Evolutionary conservation across 306 rosid species (phyloP).

Genomic region (Lathyrus oleraceus): DNA sequence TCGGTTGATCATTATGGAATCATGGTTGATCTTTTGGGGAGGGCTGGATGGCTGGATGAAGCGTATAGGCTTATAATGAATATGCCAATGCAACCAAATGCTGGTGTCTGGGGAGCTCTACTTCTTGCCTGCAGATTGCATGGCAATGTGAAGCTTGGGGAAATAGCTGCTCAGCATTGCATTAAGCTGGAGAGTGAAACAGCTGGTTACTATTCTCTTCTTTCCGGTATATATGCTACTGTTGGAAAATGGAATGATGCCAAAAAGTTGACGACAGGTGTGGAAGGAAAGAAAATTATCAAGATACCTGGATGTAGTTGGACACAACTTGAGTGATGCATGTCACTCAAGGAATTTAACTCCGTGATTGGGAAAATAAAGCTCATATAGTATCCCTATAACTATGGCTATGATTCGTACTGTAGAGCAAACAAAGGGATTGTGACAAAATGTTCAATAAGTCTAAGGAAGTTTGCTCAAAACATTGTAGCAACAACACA

Average conservation of each 20-base stretch:
- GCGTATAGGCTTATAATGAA: constrained; percentile 56
- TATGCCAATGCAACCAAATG: constrained; percentile 65
- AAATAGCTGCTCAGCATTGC: constrained; percentile 65
- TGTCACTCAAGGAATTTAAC: constrained; percentile 12
- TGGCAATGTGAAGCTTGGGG: constrained; percentile 57
- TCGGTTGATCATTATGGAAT: constrained; percentile 64
- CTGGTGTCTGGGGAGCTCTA: constrained; percentile 71
- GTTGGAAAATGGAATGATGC: constrained; percentile 63
- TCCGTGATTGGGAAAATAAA: constrained; percentile 22
- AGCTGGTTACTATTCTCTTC: constrained; percentile 58
- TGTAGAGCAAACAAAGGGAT: constrained; percentile 29
- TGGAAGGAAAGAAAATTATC: constrained; percentile 40
- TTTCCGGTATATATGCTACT: constrained; percentile 58
- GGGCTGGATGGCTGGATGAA: constrained; percentile 63
- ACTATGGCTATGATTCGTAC: constrained; percentile 67
- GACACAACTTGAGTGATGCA: constrained; percentile 31
- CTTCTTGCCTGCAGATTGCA: constrained; percentile 69
- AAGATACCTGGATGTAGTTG: constrained; percentile 72
- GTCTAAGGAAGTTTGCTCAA: constrained; percentile 8
- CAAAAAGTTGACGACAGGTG: constrained; percentile 42
- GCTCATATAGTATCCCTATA: background rate
- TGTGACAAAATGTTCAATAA: background rate
- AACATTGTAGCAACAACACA: background rate
- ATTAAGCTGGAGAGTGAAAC: constrained; percentile 54
- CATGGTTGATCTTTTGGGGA: constrained; percentile 73